These are phyloP conservation scores for Neonectria faginata DNA, from an alignment of 2,329 filamentous ascomycete species.

Conservation along the genomic window DNA sequence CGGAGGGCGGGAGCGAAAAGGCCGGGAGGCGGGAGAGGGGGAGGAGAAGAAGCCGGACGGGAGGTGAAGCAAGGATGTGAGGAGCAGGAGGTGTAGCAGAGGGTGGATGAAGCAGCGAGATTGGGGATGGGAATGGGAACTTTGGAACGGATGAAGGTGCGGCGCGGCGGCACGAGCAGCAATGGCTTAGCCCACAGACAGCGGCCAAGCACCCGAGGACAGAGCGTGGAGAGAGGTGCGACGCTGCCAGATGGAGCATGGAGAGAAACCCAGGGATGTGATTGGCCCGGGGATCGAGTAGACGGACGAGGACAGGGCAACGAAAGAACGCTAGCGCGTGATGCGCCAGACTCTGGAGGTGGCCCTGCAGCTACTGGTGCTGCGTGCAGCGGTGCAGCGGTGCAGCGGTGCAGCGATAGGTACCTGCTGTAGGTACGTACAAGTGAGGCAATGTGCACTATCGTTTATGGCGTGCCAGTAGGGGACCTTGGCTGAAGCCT, in stretches of 20 bases:
- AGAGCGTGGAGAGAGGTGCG: constrained; percentile 13
- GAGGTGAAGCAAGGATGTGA: background rate
- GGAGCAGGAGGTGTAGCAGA: constrained; percentile 4
- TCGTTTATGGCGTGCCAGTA: background rate
- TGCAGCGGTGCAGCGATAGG: background rate
- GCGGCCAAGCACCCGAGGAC: constrained; percentile 2
- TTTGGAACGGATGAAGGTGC: constrained; percentile 27
- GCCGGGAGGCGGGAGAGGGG: background rate
- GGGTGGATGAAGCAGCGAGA: constrained; percentile 28
- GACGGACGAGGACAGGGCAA: constrained; percentile 18
- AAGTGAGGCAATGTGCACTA: background rate
- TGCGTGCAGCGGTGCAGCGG: background rate
- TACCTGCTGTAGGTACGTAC: background rate
- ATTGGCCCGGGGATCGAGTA: constrained; percentile 15
- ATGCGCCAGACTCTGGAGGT: constrained; percentile 17
- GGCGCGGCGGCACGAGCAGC: constrained; percentile 25
- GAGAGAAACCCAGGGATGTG: constrained; percentile 20
- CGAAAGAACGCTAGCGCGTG: constrained; percentile 24
- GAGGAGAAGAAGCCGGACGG: background rate
- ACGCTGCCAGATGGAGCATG: constrained; percentile 27
- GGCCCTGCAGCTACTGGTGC: constrained; percentile 7
- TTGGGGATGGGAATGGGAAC: constrained; percentile 17
- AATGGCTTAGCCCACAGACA: background rate
- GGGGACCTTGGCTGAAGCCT: background rate
- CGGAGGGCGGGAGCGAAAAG: background rate